Percentiles rank a stretch among this genome's conserved stretches.
These are phyloP conservation scores for Entomortierella beljakovae DNA, from an alignment of 192 early-diverging fungal genomes.

Conservation along the genomic window DNA sequence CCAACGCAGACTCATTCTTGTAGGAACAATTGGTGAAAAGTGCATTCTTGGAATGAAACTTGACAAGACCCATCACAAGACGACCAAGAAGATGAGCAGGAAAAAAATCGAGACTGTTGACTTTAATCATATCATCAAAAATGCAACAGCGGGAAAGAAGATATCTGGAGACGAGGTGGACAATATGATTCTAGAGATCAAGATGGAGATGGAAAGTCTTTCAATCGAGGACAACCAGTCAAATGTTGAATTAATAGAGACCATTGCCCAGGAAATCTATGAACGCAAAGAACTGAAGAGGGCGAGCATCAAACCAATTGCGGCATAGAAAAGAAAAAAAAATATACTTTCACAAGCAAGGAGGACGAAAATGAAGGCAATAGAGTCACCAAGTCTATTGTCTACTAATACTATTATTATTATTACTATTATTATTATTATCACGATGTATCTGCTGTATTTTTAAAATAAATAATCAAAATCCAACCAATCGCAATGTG, in stretches of 20 bases:
- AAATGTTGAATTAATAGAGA: constrained; percentile 32
- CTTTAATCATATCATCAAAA: constrained; percentile 32
- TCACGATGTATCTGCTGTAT: too few species aligned
- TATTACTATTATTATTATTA: too few species aligned
- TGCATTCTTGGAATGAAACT: constrained; percentile 27
- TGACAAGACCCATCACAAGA: background rate
- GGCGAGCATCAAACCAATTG: background rate
- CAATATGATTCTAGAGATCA: constrained; percentile 14
- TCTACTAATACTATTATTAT: too few species aligned
- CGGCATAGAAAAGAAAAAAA: background rate
- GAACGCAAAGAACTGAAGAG: constrained; percentile 19
- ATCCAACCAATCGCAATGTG: too few species aligned
- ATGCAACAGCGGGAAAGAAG: constrained; percentile 1
- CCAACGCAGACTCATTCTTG: constrained; percentile 20
- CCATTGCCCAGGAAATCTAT: constrained; percentile 38
- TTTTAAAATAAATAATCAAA: too few species aligned
- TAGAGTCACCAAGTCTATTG: too few species aligned
- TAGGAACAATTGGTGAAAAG: constrained; percentile 42
- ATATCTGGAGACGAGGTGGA: constrained; percentile 21
- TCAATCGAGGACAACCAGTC: constrained; percentile 24
- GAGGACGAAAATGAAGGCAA: too few species aligned
- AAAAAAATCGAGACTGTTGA: constrained; percentile 19
- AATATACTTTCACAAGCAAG: background rate
- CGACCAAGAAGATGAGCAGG: too few species aligned
- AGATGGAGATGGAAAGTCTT: constrained; percentile 39